Evolutionary conservation across 805 yeast genomes (phyloP), one percentile per base, ranked within the genome.

Genomic region (Kazachstania psychrophila): DNA sequence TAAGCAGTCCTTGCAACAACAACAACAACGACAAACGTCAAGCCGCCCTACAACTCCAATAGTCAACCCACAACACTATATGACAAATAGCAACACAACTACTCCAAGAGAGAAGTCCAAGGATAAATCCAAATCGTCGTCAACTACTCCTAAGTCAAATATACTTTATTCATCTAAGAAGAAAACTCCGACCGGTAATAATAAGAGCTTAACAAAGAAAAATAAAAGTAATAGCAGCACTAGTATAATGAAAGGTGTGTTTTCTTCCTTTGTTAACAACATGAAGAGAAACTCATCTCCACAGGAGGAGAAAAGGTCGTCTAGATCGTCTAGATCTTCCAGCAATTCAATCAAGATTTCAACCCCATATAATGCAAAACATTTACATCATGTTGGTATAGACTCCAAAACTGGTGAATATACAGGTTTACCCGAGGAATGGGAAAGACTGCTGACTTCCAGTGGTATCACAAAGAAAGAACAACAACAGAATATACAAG

Each of bases 371-470:
- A 86, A 85, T 51, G 81, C 92, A 13, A 79, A 84, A 52, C 95
- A 88, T 53, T 80, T 86, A 24, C 86, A 92, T 13, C 97, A 92
- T 52, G 97, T 92, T 8, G 96, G 95, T 17, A 79, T 84, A 34
- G 96, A 89, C 58, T 70, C 77, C 4, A 74, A 72, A 44, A 73
- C 86, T 15, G 96, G 96, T 10, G 81, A 83, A 30, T 89, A 81
- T 56, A 85, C 92, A 1, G 97, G 96, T 2, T 65, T 92, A 29
- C 98, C 98, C 0, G 79, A 75, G 20, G 94, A 86, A 51, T 92
- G 98, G 98, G 86, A 86, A 44, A 72, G 75, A 43, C 66, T 88
- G 24, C 68, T 92, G 36, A 71, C 79, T 10, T 83, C 92, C 2
- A 81, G 87, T 50, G 96, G 96, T 36, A 87, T 92, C 41, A 76